Evolutionary conservation across 768 basidiomycete species (phyloP), one percentile per base, ranked within the genome.

Genomic region (Albatrellus ellisii): DNA sequence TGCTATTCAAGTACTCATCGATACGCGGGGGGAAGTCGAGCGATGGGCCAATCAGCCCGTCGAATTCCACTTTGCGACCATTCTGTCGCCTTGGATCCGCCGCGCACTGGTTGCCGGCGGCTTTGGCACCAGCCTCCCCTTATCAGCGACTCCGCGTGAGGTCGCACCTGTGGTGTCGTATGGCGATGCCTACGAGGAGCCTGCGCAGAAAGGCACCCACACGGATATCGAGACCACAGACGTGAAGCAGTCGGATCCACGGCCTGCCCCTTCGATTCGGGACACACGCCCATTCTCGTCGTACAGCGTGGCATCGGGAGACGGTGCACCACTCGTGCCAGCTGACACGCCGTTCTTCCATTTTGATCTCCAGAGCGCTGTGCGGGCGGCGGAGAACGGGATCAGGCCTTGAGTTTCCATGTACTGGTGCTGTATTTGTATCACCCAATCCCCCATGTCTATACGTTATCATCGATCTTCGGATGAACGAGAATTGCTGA

Each of bases 31-130:
- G 24, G 84, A 84, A 58, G 70, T 97, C n/a, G 90, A 97, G 56
- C 73, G 76, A 52, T 97, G 86, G 82, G 72, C 79, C 7, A 73
- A 90, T 52, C 71, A 68, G 46, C 69, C 76, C 3, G 72, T 89
- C 1, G 83, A 87, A 73, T 98, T 95, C 70, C 94, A 98, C 64
- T 99, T 99, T 57, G 82, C 88, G 4, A 77, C 84, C 26, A 68
- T 97, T 26, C 74, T 92, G 42, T 90, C 88, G 1, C 90, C 90
- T 0, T 99, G 92, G 94, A 86, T 89, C 45, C 76, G 83, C 42
- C 82, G 92, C 38, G 86, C 87, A 4, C 70, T 92, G 26, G 63
- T 89, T 36, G 88, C 91, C 4, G 92, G 83, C 45, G 89, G 89
- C 2, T 98, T 98, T 56, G 94, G 94, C 6, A 68, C 69, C 15